phyloP scores from a whole-genome alignment of 1,284 basidiomycete genomes.

The Schizopora paradoxa region DNA sequence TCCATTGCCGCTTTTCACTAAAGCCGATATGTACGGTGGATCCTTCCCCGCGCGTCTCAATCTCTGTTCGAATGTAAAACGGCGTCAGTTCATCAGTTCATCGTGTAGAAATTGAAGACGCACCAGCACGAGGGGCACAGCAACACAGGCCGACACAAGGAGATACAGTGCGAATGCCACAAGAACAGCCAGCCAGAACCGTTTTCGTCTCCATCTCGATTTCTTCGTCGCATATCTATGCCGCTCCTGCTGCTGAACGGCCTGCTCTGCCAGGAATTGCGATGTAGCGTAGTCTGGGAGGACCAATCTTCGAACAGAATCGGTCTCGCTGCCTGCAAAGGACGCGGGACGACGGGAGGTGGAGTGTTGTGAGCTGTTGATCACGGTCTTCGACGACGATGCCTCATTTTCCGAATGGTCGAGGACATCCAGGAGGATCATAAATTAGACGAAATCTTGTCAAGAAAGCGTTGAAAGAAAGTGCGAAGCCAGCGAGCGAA shows the following conservation, averaged over 20 bases:
- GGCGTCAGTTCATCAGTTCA: conserved; percentile 27
- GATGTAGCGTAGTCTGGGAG: conserved; percentile 15
- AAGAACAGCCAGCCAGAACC: conserved; percentile 23
- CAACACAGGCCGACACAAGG: conserved; percentile 27
- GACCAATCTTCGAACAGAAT: background rate
- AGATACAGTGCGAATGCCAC: conserved; percentile 30
- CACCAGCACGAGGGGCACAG: conserved; percentile 31
- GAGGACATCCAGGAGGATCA: conserved; percentile 18
- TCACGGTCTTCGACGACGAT: conserved; percentile 3
- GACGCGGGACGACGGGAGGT: background rate
- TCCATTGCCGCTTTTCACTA: conserved; percentile 4
- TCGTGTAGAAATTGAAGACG: conserved; percentile 15
- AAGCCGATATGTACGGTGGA: background rate
- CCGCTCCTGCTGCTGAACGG: conserved; percentile 8
- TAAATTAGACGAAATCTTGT: background rate
- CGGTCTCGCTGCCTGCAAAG: background rate
- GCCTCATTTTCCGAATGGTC: conserved; percentile 3
- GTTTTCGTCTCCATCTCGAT: conserved; percentile 7
- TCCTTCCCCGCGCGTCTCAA: conserved; percentile 23
- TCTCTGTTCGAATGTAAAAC: conserved; percentile 29
- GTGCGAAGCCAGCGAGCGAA: too few species aligned
- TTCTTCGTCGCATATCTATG: background rate
- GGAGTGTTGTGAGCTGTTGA: too few species aligned
- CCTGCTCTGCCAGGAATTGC: conserved; percentile 13
- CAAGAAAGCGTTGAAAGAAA: too few species aligned